These are phyloP conservation scores for Cryptococcus amylolentus DNA, from an alignment of 1,284 basidiomycete genomes.

Conservation along the genomic window DNA sequence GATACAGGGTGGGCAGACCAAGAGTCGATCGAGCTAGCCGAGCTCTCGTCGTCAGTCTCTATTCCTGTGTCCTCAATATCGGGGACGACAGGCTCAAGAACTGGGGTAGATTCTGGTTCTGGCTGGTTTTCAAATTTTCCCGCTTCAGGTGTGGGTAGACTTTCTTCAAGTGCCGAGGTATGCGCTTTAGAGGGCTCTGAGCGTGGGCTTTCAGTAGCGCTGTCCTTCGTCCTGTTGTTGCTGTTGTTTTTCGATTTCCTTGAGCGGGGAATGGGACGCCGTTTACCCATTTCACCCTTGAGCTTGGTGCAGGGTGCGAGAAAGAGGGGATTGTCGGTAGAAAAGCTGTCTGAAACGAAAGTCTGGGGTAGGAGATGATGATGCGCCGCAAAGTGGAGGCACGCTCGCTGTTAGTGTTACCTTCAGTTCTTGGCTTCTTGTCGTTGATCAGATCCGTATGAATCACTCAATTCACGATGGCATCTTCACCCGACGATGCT, in stretches of 20 bases:
- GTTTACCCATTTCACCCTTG: conserved; percentile 1
- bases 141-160: too few relatives aligned
- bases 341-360: background rate
- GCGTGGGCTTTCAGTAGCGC: background rate
- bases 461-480: conserved; percentile 6
- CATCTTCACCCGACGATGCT: conserved; percentile 27
- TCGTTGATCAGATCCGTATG: background rate
- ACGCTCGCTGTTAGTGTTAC: background rate
- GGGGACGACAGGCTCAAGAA: too few relatives aligned
- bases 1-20: too few relatives aligned
- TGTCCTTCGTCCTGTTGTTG: background rate
- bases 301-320: background rate
- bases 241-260: background rate
- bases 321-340: background rate
- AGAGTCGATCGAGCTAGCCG: background rate
- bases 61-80: background rate
- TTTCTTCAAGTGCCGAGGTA: too few relatives aligned
- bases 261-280: background rate
- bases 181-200: too few relatives aligned
- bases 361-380: background rate
- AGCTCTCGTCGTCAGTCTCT: background rate
- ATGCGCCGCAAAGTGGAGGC: background rate
- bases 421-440: background rate
- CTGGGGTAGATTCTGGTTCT: too few relatives aligned
- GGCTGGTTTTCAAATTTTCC: too few relatives aligned